Base-by-base conservation (phyloP, 2,329 filamentous ascomycete species). In the Penicillium crustosum region DNA sequence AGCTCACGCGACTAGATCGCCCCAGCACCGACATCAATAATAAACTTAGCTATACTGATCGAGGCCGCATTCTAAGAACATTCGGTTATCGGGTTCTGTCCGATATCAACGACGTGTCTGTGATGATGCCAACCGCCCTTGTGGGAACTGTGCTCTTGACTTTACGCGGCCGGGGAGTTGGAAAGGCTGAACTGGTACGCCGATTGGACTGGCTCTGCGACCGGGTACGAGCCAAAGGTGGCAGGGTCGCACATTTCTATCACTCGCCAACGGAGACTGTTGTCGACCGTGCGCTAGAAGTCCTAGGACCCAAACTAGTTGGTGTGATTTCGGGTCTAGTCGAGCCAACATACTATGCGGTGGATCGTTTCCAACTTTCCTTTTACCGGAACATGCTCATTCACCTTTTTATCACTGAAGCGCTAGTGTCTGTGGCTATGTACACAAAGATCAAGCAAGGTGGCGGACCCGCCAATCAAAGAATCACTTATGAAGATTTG, bases 381-480 rank as follows among this genome's bases (percentile, higher is more conserved):
- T 99, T 99, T 75, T 99, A 99, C 77, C 88, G 94, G 52, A 99
- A 99, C 75, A 97, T 97, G 94, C 97, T 93, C 0, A 99, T 99
- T 61, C 94, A 99, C 72, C 83, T 99, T 6, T 99, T 99, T 74
- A 94, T 99, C 57, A 89, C 91, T 2, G 93, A 97, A 72, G 90
- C 93, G 0, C 81, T 99, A 5, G 91, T 97, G 23, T 94, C 91
- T 60, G 91, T 88, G 5, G 90, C 90, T 29, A 88, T 99, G 82
- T 99, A 99, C 74, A 94, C 88, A 0, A 85, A 86, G 44, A 89
- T 97, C 54, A 99, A 99, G 75, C 86, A 87, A 61, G 94, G 94
- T 17, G 93, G 93, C n/a, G 91, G 90, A 0, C 89, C 90, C 0
- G 81, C 87, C 4, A 85, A 89, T 64, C 91, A 97, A 71, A 85